Base-by-base conservation (phyloP, 1,139 yeast genomes). In the Debaryomyces coudertii region DNA sequence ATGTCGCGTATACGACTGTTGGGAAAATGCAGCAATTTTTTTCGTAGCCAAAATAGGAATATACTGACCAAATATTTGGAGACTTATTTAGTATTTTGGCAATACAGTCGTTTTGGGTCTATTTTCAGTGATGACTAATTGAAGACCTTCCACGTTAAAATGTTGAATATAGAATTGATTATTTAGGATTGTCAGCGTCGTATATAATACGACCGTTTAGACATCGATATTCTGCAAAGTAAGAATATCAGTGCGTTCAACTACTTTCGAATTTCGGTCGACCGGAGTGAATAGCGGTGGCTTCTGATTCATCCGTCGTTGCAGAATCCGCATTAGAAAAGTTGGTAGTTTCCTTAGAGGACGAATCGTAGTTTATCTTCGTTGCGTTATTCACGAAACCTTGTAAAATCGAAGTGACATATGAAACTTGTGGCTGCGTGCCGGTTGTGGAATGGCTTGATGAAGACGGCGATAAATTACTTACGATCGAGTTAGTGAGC, bases 341-440 rank as follows among this genome's bases (percentile, higher is more conserved):
- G 4, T 20, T 20, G 22, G 5, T 5, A 5, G 4, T 20, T 4
- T 5, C 22, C 22, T 4, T 20, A 20, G 22, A 20, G 54, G 70
- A 70, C 76, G 71, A 69, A 36, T 29, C 44, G 18, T 27, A 15
- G 7, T 16, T 18, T 3, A 8, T 22, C 16, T 20, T 28, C 4
- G 61, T 53, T 3, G 73, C 63, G 51, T 61, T 65, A 53, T 72
- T 73, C 34, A 74, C 66, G 47, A 73, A 72, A 45, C 59, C 68
- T 53, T 73, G 79, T 53, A 74, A 67, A 42, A 72, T 62, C n/a
- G 65, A 57, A 3, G 74, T 62, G 20, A 73, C 63, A 40, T 67
- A 70, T 15, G 71, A 61, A 12, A 65, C 60, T 47, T 66, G 69
- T 8, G 47, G 37, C 22, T 45, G 47, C 23, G 12, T n/a, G 14